A percentile compares a stretch with the other conserved stretches of the same genome.
phyloP scores from a whole-genome alignment of 805 yeast genomes.

The Candida pseudoglaebosa region DNA sequence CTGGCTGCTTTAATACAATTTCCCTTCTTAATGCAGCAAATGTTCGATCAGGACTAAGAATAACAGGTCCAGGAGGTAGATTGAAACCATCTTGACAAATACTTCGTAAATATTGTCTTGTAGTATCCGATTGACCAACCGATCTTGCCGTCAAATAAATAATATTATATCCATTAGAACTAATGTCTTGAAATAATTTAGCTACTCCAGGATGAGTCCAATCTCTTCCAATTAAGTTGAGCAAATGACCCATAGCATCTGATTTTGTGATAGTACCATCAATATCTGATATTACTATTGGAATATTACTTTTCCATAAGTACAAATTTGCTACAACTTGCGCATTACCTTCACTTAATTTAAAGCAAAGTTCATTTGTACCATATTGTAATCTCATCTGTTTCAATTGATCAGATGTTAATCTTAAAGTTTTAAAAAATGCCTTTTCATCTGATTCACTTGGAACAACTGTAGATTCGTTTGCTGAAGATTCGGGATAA shows the following conservation, averaged over 20 bases:
- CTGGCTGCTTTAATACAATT: conserved; percentile 91
- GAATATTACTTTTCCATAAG: conserved; percentile 79
- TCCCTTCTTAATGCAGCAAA: conserved; percentile 93
- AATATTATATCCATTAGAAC: conserved; percentile 84
- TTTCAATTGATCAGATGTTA: conserved; percentile 85
- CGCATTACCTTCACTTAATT: conserved; percentile 81
- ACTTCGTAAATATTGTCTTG: conserved; percentile 76
- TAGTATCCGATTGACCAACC: conserved; percentile 92
- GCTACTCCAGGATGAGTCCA: conserved; percentile 99
- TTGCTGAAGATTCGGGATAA: background rate
- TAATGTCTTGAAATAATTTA: conserved; percentile 80
- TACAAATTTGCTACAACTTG: conserved; percentile 67
- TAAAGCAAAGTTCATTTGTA: conserved; percentile 70
- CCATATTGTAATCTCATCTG: conserved; percentile 73
- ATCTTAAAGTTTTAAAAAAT: conserved; percentile 81
- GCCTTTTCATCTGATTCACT: conserved; percentile 25
- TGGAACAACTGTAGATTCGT: conserved; percentile 9
- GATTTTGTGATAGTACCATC: conserved; percentile 98
- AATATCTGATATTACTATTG: conserved; percentile 93
- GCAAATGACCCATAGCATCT: conserved; percentile 94
- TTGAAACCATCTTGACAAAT: conserved; percentile 68
- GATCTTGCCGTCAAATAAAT: conserved; percentile 92
- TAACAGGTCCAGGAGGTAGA: conserved; percentile 89
- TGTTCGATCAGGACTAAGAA: conserved; percentile 91
- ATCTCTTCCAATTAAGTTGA: conserved; percentile 90